Conservation (phyloP, 495 filamentous ascomycete genomes). For the Physcia stellaris region DNA sequence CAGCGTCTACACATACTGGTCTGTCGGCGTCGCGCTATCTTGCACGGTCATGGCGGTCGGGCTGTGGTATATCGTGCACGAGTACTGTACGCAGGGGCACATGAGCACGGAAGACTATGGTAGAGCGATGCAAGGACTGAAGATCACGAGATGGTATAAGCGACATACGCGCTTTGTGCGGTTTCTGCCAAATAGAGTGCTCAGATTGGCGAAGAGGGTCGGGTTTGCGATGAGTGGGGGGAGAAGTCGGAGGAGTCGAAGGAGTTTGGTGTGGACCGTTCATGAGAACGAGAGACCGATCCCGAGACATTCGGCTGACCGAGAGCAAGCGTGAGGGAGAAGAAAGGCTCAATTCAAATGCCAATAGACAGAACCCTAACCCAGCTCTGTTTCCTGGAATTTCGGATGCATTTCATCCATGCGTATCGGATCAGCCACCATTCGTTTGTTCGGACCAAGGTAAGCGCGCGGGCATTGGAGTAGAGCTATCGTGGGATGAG, state of each 20-base stretch:
- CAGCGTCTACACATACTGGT: background rate
- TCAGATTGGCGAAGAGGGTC: conserved; percentile 1
- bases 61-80: conserved; percentile 21
- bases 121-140: conserved; percentile 12
- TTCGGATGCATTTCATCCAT: too few species aligned
- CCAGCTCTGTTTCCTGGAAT: too few species aligned
- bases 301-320: too few species aligned
- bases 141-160: conserved; percentile 8
- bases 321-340: too few species aligned
- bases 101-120: conserved; percentile 14
- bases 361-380: too few species aligned
- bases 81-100: conserved; percentile 23
- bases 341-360: too few species aligned
- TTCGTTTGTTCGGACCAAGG: too few species aligned
- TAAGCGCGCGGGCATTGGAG: too few species aligned
- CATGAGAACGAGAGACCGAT: too few species aligned
- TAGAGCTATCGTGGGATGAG: too few species aligned
- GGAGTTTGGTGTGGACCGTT: conserved; percentile 12
- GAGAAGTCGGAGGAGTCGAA: conserved; percentile 2
- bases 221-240: conserved; percentile 6
- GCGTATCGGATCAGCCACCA: too few species aligned
- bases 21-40: background rate
- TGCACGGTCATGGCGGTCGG: conserved; percentile 17
- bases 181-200: background rate
- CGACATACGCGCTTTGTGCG: conserved; percentile 7